A percentile compares a stretch with the other conserved stretches of the same genome.
phyloP scores from a whole-genome alignment of 805 yeast species.

The Saccharomycopsis sp. region DNA sequence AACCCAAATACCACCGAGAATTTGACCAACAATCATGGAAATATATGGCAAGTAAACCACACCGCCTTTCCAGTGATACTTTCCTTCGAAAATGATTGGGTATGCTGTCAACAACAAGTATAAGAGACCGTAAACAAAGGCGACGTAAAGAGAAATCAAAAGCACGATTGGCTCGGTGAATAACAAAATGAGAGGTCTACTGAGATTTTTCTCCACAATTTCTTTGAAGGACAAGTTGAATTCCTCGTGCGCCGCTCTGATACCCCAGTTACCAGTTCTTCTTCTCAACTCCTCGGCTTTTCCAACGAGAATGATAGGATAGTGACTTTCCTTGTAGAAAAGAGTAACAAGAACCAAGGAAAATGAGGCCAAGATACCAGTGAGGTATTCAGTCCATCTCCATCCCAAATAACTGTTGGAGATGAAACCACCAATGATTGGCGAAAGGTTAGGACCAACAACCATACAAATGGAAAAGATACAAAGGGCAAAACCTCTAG shows the following conservation, averaged over 20 bases:
- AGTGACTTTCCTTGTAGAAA: constrained; percentile 63
- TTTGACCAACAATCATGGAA: constrained; percentile 64
- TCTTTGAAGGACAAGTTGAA: constrained; percentile 50
- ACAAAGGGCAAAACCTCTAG: constrained; percentile 72
- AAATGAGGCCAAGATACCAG: constrained; percentile 52
- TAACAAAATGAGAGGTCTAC: constrained; percentile 66
- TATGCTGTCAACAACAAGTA: constrained; percentile 70
- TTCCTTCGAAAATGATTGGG: constrained; percentile 59
- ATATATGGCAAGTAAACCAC: constrained; percentile 74
- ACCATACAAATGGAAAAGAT: constrained; percentile 69
- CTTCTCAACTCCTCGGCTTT: constrained; percentile 60
- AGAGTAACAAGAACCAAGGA: constrained; percentile 35
- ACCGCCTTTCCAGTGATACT: constrained; percentile 58
- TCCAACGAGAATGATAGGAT: constrained; percentile 53
- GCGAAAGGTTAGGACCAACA: constrained; percentile 76
- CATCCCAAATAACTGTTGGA: constrained; percentile 59
- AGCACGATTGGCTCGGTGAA: constrained; percentile 65
- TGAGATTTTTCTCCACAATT: constrained; percentile 52
- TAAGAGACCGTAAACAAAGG: constrained; percentile 74
- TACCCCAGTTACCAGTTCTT: constrained; percentile 75
- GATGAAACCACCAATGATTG: constrained; percentile 69
- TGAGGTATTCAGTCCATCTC: constrained; percentile 76
- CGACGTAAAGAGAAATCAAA: constrained; percentile 61
- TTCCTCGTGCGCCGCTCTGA: constrained; percentile 71
- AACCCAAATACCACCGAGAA: constrained; percentile 50